Percentiles rank a stretch among this genome's conserved stretches.
Evolutionary conservation across 148 eudicot genomes (phyloP).

Genomic region (Polygonum aviculare): DNA sequence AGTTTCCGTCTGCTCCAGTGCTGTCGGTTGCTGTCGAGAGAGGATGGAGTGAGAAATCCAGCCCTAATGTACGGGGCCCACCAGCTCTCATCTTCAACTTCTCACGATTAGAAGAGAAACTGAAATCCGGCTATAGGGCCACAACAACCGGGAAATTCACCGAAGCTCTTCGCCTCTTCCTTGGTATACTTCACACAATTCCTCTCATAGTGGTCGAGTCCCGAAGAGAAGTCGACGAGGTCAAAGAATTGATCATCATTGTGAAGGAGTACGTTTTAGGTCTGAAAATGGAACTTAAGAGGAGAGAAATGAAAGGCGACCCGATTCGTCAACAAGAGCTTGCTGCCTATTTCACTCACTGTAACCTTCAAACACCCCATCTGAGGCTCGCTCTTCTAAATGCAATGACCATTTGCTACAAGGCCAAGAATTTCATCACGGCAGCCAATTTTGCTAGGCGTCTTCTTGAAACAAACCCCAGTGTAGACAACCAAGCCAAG

Average conservation of each 20-base stretch:
- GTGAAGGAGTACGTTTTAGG: slow-evolving; percentile 42
- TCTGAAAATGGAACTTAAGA: slow-evolving; percentile 36
- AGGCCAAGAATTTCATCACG: slow-evolving; percentile 50
- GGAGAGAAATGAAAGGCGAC: slow-evolving; percentile 39
- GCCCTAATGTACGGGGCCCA: slow-evolving; percentile 41
- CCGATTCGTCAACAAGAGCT: slow-evolving; percentile 87
- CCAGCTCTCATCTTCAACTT: slow-evolving; percentile 36
- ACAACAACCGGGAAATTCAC: slow-evolving; percentile 35
- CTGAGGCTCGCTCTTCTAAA: slow-evolving; percentile 68
- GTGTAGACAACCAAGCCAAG: slow-evolving; percentile 56
- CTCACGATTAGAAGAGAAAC: slow-evolving; percentile 39
- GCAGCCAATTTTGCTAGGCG: slow-evolving; percentile 85
- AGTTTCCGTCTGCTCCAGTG: slow-evolving; percentile 31
- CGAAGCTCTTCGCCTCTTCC: slow-evolving; percentile 34
- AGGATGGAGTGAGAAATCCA: slow-evolving; percentile 33
- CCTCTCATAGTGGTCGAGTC: slow-evolving; percentile 40
- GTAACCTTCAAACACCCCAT: slow-evolving; percentile 87
- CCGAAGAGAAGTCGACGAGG: slow-evolving; percentile 46
- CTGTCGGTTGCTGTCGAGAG: slow-evolving; percentile 30
- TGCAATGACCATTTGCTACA: slow-evolving; percentile 73
- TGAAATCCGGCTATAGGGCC: slow-evolving; percentile 33
- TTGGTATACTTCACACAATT: slow-evolving; percentile 29
- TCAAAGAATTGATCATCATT: slow-evolving; percentile 34
- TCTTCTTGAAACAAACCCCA: slow-evolving; percentile 77
- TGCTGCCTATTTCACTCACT: slow-evolving; percentile 95